A percentile compares a stretch with the other conserved stretches of the same genome.
Evolutionary conservation across 2,329 filamentous ascomycete species (phyloP).

Genomic region (Xylaria sp.): DNA sequence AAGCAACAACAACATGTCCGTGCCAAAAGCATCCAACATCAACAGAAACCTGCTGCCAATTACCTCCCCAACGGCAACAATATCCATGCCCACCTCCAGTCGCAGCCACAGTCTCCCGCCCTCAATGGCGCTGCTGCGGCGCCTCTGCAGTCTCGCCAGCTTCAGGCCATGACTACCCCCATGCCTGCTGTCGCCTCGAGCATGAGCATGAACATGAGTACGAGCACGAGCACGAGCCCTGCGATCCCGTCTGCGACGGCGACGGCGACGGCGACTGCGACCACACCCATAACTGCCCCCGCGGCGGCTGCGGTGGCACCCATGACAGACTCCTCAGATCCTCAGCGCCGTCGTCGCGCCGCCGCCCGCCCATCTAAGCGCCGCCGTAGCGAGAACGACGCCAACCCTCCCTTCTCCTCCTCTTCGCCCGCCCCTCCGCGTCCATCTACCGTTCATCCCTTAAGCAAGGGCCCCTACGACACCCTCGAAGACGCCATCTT

Average conservation of each 20-base stretch:
- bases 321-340: slow-evolving; percentile 7
- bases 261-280: background rate
- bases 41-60: slow-evolving; percentile 7
- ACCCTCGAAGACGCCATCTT: slow-evolving; percentile 48
- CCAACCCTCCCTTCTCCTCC: slow-evolving; percentile 7
- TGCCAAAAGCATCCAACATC: background rate
- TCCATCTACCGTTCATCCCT: slow-evolving; percentile 39
- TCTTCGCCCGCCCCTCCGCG: slow-evolving; percentile 27
- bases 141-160: slow-evolving; percentile 29
- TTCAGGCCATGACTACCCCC: slow-evolving; percentile 28
- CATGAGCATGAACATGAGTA: background rate
- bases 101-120: slow-evolving; percentile 21
- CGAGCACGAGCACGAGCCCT: slow-evolving; percentile 5
- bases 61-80: slow-evolving; percentile 16
- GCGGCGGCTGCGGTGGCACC: background rate
- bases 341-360: slow-evolving; percentile 31
- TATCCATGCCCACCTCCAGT: slow-evolving; percentile 29
- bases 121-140: slow-evolving; percentile 17
- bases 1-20: slow-evolving; percentile 14
- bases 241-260: slow-evolving; percentile 12
- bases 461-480: slow-evolving; percentile 46
- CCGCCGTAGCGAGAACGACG: slow-evolving; percentile 32
- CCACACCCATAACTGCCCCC: too few species aligned
- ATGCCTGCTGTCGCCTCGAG: background rate
- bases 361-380: slow-evolving; percentile 34